Conservation (phyloP, 768 basidiomycete genomes). For the Xerocomellus intermedius region DNA sequence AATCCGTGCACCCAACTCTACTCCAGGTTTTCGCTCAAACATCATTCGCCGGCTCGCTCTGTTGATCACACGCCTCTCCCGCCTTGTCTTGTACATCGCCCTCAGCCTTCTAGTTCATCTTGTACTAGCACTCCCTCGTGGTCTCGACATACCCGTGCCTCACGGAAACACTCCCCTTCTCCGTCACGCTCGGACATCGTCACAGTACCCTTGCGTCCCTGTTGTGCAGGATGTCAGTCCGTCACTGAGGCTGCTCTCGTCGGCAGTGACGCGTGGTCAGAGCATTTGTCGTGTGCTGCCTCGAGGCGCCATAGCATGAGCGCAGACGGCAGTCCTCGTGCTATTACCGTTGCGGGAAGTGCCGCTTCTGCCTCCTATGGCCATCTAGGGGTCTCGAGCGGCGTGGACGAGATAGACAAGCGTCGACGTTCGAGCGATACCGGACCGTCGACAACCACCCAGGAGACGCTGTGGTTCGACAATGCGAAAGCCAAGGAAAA, state of each 20-base stretch:
- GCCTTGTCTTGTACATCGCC: constrained; percentile 56
- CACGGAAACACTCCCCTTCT: constrained; percentile 26
- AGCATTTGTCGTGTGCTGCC: constrained; percentile 63
- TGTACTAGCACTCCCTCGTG: background rate
- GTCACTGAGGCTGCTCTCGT: constrained; percentile 56
- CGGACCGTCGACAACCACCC: background rate
- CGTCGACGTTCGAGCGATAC: constrained; percentile 47
- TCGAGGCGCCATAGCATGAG: constrained; percentile 54
- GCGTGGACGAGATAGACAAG: constrained; percentile 65
- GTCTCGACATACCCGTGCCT: constrained; percentile 14
- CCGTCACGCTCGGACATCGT: constrained; percentile 40
- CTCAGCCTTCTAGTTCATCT: constrained; percentile 21
- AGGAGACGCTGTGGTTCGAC: background rate
- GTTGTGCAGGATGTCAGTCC: constrained; percentile 62
- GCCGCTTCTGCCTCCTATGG: constrained; percentile 26
- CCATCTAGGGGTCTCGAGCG: constrained; percentile 37
- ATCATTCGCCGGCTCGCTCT: constrained; percentile 41
- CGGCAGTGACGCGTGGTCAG: constrained; percentile 59
- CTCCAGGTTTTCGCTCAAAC: constrained; percentile 43
- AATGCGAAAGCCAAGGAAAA: background rate
- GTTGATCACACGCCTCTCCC: constrained; percentile 38
- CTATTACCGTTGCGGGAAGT: constrained; percentile 31
- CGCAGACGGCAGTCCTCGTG: constrained; percentile 30
- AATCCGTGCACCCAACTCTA: background rate
- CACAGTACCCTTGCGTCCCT: constrained; percentile 69